These are phyloP conservation scores for Crithidia fasciculata DNA, from an alignment of 208 protist genomes.

Conservation along the genomic window DNA sequence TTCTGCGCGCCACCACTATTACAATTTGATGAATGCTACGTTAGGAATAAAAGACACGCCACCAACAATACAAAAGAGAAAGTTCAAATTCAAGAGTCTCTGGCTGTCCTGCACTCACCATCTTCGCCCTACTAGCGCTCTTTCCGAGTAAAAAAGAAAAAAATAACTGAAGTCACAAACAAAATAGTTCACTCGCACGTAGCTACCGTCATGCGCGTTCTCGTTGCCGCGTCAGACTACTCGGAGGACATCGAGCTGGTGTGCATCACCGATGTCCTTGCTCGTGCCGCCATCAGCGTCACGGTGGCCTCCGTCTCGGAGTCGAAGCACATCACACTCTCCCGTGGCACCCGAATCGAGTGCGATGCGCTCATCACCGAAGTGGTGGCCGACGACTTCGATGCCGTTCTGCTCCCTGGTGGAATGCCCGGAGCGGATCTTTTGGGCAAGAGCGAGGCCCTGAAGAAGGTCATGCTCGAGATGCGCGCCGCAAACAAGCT, in stretches of 20 bases:
- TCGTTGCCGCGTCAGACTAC: slow-evolving; percentile 84
- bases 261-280: slow-evolving; percentile 84
- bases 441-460: slow-evolving; percentile 54
- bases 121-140: too few species aligned
- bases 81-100: too few species aligned
- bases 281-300: slow-evolving; percentile 69
- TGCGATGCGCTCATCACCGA: slow-evolving; percentile 69
- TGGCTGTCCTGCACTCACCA: background rate
- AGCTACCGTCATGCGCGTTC: slow-evolving; percentile 52
- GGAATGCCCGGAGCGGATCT: slow-evolving; percentile 77
- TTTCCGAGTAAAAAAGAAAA: too few species aligned
- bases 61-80: too few species aligned
- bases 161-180: too few species aligned
- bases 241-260: slow-evolving; percentile 90
- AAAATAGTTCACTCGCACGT: background rate
- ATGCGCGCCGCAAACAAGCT: slow-evolving; percentile 61
- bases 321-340: slow-evolving; percentile 56
- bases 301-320: slow-evolving; percentile 83
- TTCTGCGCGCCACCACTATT: background rate
- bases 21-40: too few species aligned
- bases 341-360: slow-evolving; percentile 65
- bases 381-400: slow-evolving; percentile 60
- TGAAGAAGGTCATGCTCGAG: slow-evolving; percentile 81
- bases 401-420: slow-evolving; percentile 84
- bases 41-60: too few species aligned